Evolutionary conservation across 257 asterid species (phyloP).

Genomic region (Solanum clarkiae): DNA sequence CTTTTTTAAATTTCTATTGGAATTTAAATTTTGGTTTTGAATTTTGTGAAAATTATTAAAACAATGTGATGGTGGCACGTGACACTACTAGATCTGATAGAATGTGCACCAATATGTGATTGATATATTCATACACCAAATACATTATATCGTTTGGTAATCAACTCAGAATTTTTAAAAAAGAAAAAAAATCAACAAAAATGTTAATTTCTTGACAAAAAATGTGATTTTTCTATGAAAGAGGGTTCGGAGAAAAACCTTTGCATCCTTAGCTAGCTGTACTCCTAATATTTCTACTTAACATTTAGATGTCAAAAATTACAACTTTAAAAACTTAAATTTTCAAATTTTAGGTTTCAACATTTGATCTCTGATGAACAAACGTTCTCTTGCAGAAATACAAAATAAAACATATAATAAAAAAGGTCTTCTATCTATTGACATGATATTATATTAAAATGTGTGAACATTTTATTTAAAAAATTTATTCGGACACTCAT

Average conservation of each 20-base stretch:
- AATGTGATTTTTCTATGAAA: neutral
- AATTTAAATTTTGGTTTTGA: neutral
- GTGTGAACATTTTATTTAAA: rapidly evolving
- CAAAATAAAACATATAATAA: too few species aligned
- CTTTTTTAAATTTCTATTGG: neutral
- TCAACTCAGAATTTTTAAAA: too few species aligned
- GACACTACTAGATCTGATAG: neutral
- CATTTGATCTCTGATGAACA: neutral
- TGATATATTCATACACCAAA: neutral
- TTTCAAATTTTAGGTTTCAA: neutral
- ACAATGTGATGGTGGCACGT: neutral
- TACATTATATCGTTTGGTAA: neutral
- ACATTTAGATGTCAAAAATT: neutral
- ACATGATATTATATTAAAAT: neutral
- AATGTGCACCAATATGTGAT: neutral
- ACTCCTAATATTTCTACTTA: too few species aligned
- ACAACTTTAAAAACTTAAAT: neutral
- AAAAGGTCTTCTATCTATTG: too few species aligned
- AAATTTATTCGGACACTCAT: neutral
- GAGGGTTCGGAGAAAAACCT: neutral
- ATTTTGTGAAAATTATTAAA: neutral
- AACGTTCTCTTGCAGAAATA: too few species aligned
- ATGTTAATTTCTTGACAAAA: neutral
- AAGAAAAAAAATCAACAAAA: neutral
- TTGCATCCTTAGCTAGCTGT: too few species aligned